Evolutionary conservation across 176 grass and related monocot species (phyloP).

Genomic region (Poa pratensis): DNA sequence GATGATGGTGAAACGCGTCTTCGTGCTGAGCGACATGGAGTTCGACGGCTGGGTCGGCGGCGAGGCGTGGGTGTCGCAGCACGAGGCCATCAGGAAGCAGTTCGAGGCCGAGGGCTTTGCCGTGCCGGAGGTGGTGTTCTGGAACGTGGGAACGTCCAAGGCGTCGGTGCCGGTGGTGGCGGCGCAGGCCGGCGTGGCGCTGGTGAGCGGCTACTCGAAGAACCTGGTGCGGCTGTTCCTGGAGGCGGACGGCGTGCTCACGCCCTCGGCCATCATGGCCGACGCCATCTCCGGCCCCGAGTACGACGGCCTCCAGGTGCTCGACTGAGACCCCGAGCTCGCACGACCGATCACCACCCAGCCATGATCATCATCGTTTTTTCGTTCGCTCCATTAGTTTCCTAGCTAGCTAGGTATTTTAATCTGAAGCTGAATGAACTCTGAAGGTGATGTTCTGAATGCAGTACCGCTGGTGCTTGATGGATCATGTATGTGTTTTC

Average conservation of each 20-base stretch:
- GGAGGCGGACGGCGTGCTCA: constrained; percentile 44
- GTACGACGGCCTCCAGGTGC: constrained; percentile 53
- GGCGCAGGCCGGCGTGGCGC: constrained; percentile 39
- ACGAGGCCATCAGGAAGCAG: background rate
- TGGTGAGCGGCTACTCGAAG: constrained; percentile 65
- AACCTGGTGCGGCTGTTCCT: constrained; percentile 56
- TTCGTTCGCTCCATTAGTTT: background rate
- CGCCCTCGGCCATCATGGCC: constrained; percentile 40
- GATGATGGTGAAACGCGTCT: constrained; percentile 68
- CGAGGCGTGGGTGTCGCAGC: background rate
- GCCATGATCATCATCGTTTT: background rate
- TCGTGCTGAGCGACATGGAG: constrained; percentile 67
- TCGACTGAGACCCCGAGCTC: constrained; percentile 28
- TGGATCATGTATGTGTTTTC: no score
- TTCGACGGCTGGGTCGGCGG: constrained; percentile 4
- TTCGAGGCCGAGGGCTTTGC: constrained; percentile 37
- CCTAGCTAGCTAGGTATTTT: background rate
- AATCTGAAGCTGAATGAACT: background rate
- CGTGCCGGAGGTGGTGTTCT: constrained; percentile 74
- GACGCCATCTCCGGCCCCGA: constrained; percentile 43
- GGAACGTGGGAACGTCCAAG: constrained; percentile 46
- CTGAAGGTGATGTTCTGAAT: background rate
- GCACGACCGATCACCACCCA: background rate
- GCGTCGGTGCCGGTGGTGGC: constrained; percentile 25
- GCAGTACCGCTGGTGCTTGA: no score